These are phyloP conservation scores for Apiospora marii DNA, from an alignment of 2,329 filamentous ascomycete genomes.

Conservation along the genomic window DNA sequence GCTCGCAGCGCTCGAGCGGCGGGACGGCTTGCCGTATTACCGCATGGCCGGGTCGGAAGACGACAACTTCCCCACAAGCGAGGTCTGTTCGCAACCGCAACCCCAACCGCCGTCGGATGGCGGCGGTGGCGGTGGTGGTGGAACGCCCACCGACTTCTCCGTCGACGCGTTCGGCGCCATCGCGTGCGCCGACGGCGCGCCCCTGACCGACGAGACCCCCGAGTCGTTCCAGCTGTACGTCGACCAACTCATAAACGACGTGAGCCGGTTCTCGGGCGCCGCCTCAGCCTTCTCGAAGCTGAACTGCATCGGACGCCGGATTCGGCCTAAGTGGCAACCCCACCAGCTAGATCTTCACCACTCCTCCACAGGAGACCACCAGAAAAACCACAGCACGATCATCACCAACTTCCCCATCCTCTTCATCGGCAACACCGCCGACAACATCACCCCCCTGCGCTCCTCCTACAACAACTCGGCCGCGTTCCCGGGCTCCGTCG, in stretches of 20 bases:
- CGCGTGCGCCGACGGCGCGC: conserved; percentile 53
- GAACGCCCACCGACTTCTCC: conserved; percentile 25
- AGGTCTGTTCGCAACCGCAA: conserved; percentile 41
- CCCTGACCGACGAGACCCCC: conserved; percentile 39
- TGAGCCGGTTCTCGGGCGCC: conserved; percentile 53
- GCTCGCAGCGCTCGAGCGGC: conserved; percentile 51
- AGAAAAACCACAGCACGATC: conserved; percentile 19
- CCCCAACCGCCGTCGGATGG: conserved; percentile 39
- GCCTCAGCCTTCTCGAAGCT: conserved; percentile 49
- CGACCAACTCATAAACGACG: conserved; percentile 39
- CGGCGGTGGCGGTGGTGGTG: conserved; percentile 34
- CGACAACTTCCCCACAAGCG: conserved; percentile 24
- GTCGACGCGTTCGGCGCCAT: conserved; percentile 54
- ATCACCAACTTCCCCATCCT: conserved; percentile 55
- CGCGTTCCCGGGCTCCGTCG: conserved; percentile 27
- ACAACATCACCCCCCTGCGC: conserved; percentile 55
- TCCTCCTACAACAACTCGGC: conserved; percentile 25
- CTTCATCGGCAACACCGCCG: conserved; percentile 57
- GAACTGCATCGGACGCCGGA: conserved; percentile 42
- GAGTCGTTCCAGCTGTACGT: conserved; percentile 46
- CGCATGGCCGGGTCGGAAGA: conserved; percentile 32
- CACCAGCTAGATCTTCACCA: background rate
- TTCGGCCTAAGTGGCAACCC: conserved; percentile 40
- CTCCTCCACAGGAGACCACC: no score
- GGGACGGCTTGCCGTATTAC: conserved; percentile 55